Evolutionary conservation across 495 filamentous ascomycete genomes (phyloP).

Genomic region (Xylaria castorea): DNA sequence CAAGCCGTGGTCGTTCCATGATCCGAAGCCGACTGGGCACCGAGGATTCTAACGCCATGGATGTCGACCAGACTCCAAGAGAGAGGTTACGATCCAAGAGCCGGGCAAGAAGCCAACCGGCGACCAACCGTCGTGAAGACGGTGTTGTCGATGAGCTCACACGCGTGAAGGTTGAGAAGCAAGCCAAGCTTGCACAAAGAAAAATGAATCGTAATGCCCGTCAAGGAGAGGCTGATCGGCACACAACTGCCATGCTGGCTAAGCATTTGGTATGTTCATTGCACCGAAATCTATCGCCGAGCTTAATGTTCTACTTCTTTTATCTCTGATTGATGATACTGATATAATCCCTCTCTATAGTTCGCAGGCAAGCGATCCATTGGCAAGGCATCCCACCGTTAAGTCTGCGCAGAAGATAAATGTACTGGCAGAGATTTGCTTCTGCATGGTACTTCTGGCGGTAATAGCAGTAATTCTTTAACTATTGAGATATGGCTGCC

Average conservation of each 20-base stretch:
- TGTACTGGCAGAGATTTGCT: not conserved
- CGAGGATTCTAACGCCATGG: constrained; percentile 78
- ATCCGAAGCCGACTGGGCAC: constrained; percentile 55
- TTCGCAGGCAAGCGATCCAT: constrained; percentile 41
- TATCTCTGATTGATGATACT: not conserved
- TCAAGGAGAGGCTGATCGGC: constrained; percentile 94
- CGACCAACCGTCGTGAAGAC: constrained; percentile 81
- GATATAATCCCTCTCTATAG: constrained; percentile 26
- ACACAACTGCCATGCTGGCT: constrained; percentile 77
- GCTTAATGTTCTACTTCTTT: not conserved
- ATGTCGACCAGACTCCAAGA: constrained; percentile 72
- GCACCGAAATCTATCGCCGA: not conserved
- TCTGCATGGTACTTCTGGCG: not conserved
- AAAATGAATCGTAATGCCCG: constrained; percentile 98
- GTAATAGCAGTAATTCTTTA: not conserved
- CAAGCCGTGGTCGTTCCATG: constrained; percentile 69
- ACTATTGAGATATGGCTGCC: not conserved
- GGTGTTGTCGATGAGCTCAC: constrained; percentile 68
- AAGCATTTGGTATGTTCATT: constrained; percentile 84
- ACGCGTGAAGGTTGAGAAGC: constrained; percentile 79
- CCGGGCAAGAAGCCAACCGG: constrained; percentile 75
- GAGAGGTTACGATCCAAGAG: constrained; percentile 77
- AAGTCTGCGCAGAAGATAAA: constrained; percentile 16
- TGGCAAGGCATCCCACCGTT: constrained; percentile 45
- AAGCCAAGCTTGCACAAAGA: constrained; percentile 89